Conservation (phyloP, 148 eudicot species). For the Beta vulgaris region DNA sequence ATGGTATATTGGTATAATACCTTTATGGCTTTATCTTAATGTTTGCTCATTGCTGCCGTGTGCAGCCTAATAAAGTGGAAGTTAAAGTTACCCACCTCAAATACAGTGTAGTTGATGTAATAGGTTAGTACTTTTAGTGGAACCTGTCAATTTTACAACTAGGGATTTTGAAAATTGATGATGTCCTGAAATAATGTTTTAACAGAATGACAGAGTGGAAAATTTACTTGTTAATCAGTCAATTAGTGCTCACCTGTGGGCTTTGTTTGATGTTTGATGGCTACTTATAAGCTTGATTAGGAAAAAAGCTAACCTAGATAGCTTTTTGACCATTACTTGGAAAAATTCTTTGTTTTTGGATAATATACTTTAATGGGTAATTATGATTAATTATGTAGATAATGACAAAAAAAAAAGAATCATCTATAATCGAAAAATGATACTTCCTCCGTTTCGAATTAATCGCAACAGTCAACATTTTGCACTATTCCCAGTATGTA, state of each 20-base stretch:
- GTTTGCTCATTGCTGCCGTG: constrained; percentile 8
- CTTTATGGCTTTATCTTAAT: constrained; percentile 17
- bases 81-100: not conserved
- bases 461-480: too few species aligned
- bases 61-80: not conserved
- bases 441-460: too few species aligned
- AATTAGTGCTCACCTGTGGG: too few species aligned
- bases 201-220: not conserved
- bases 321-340: not conserved
- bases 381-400: too few species aligned
- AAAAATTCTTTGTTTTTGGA: not conserved
- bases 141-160: not conserved
- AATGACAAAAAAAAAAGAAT: too few species aligned
- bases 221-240: not conserved
- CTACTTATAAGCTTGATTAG: not conserved
- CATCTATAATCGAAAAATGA: too few species aligned
- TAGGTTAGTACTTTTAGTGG: not conserved
- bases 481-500: too few species aligned
- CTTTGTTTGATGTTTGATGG: not conserved
- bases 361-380: too few species aligned
- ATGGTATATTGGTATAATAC: constrained; percentile 11
- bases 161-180: not conserved
- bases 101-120: too few species aligned
- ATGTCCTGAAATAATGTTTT: not conserved
- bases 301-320: not conserved